Evolutionary conservation across 2,329 filamentous ascomycete genomes (phyloP), one percentile per base, ranked within the genome.

Genomic region (Penicillium vulpinum): DNA sequence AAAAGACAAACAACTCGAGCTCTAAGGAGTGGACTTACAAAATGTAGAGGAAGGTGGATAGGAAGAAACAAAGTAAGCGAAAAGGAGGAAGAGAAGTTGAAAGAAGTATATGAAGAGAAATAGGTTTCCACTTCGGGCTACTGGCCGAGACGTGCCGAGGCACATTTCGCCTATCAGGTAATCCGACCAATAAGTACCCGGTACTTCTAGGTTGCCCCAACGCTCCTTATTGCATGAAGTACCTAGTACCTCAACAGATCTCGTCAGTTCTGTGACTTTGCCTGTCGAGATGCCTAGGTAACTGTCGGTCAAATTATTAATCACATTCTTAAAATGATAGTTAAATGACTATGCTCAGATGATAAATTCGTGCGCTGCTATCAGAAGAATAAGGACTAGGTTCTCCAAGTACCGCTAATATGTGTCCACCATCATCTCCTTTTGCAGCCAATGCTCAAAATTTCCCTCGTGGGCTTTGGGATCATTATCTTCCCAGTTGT

Each of bases 61-160:
- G 28, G 8, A 21, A 11, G 4, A 3, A 44, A 35, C 5, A 51
- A 39, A 22, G 33, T 16, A 45, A 43, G 33, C 39, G n/a, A 36
- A 35, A 36, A 16, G 16, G 39, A 35, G 18, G 26, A 51, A 56
- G 50, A 59, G 58, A 33, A 35, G 28, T 31, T 38, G 31, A 50
- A 45, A 45, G 35, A 51, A 51, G 55, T 50, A 56, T 49, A 57
- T 54, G 18, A 5, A 6, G 46, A 39, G 58, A 55, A 53, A 50
- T 35, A 24, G 45, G 39, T 62, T 63, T 58, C 63, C 63, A 60
- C 60, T 58, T 61, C 54, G 51, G 58, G 31, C 58, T 56, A 41
- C 58, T 56, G 50, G 46, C 63, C 62, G 63, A 63, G 55, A 62
- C n/a, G 21, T 65, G 60, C 66, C 65, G 62, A 66, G 63, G 64